Conservation (phyloP, 2,329 filamentous ascomycete genomes). For the Exophiala lecanii-corni region DNA sequence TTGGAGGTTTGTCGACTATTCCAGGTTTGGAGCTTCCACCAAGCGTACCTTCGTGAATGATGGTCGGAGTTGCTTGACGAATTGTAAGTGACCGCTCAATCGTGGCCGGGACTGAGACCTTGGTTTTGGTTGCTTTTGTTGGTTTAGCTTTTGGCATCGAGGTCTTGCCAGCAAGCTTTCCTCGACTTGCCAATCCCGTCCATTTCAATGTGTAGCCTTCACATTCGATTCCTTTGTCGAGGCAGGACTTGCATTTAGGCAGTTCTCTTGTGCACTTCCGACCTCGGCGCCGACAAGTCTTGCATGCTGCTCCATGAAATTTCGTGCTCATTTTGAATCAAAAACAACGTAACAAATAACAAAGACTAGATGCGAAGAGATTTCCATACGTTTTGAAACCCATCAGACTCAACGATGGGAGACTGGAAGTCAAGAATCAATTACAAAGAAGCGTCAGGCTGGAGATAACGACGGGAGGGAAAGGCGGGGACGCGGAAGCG, state of each 20-base stretch:
- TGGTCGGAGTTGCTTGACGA: neutral
- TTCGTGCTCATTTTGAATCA: neutral
- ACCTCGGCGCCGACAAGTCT: constrained; percentile 12
- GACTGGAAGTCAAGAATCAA: too few species aligned
- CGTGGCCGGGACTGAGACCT: neutral
- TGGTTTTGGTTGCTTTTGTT: neutral
- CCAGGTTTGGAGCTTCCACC: neutral
- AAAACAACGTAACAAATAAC: too few species aligned
- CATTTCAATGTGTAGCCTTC: constrained; percentile 10
- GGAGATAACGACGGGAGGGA: neutral
- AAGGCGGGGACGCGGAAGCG: neutral
- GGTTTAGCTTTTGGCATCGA: constrained; percentile 1
- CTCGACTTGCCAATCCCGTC: constrained; percentile 7
- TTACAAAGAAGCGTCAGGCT: neutral
- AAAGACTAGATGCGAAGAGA: too few species aligned
- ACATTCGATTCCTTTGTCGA: constrained; percentile 5
- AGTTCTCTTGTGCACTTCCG: constrained; percentile 8
- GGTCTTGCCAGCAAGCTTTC: constrained; percentile 8
- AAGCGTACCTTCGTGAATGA: neutral
- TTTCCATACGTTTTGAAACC: too few species aligned
- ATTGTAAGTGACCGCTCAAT: neutral
- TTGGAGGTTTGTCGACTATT: neutral
- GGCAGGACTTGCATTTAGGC: constrained; percentile 5
- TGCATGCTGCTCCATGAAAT: constrained; percentile 8
- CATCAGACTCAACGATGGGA: too few species aligned